phyloP scores from a whole-genome alignment of 352 stramenopile genomes.

The Phytophthora vignae region DNA sequence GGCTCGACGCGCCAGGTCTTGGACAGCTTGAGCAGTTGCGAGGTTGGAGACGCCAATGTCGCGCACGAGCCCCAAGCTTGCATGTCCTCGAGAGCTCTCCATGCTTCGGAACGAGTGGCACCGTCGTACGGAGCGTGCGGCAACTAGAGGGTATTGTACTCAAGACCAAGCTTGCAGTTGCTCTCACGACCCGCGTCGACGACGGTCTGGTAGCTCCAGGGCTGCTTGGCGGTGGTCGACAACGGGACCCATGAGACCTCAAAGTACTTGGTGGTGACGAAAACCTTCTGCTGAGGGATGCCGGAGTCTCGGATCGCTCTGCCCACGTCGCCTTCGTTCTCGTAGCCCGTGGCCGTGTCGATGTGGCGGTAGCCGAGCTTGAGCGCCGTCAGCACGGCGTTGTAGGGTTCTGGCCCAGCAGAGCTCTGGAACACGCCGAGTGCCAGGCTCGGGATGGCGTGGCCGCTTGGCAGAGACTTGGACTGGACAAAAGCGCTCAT shows the following conservation, averaged over 20 bases:
- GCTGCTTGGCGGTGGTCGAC: constrained; percentile 26
- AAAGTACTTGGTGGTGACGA: constrained; percentile 89
- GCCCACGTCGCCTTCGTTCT: constrained; percentile 89
- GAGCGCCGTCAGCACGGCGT: constrained; percentile 63
- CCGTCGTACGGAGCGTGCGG: constrained; percentile 71
- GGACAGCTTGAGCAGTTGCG: constrained; percentile 75
- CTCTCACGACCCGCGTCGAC: constrained; percentile 59
- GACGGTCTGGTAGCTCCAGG: constrained; percentile 77
- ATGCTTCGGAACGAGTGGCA: constrained; percentile 55
- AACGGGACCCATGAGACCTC: constrained; percentile 51
- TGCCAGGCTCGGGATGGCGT: constrained; percentile 52
- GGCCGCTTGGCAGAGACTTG: constrained; percentile 52
- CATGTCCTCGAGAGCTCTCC: constrained; percentile 62
- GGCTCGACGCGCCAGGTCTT: constrained; percentile 60
- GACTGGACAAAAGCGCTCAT: constrained; percentile 37
- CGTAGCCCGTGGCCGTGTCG: constrained; percentile 88
- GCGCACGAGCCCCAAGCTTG: constrained; percentile 62
- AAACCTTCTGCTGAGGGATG: constrained; percentile 78
- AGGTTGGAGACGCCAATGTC: constrained; percentile 94
- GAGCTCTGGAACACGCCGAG: constrained; percentile 67
- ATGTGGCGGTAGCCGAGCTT: constrained; percentile 91
- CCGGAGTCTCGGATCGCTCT: constrained; percentile 74
- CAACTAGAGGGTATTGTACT: constrained; percentile 87
- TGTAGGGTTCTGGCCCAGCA: constrained; percentile 59
- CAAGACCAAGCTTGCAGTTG: constrained; percentile 67